Conservation (phyloP, 1,284 basidiomycete genomes). For the Apiotrichum mycotoxinovorans region DNA sequence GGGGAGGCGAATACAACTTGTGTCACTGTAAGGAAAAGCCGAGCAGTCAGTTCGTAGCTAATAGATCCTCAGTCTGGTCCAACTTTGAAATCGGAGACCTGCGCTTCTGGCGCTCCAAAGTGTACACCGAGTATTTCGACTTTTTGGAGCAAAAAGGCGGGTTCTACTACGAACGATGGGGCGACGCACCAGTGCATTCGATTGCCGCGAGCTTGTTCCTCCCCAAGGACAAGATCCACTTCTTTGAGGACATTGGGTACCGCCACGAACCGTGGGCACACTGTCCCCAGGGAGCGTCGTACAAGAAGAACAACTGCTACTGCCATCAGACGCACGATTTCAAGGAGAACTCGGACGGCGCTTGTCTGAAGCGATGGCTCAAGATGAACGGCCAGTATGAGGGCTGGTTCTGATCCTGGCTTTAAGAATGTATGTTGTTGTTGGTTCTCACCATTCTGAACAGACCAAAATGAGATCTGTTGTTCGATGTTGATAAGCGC, state of each 20-base stretch:
- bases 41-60: too few relatives aligned
- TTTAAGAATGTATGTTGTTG: too few relatives aligned
- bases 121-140: constrained; percentile 73
- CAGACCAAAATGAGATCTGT: too few relatives aligned
- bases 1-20: too few relatives aligned
- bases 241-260: constrained; percentile 58
- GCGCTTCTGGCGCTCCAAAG: constrained; percentile 73
- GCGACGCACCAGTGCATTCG: constrained; percentile 80
- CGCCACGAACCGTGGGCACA: constrained; percentile 48
- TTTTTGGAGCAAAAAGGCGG: constrained; percentile 72
- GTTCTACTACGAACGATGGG: constrained; percentile 72
- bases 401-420: too few relatives aligned
- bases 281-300: constrained; percentile 49
- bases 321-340: too few relatives aligned
- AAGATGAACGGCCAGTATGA: too few relatives aligned
- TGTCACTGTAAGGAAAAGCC: too few relatives aligned
- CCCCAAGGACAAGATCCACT: constrained; percentile 68
- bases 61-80: constrained; percentile 60
- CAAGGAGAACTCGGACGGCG: too few relatives aligned
- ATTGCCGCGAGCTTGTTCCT: constrained; percentile 73
- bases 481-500: too few relatives aligned
- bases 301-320: constrained; percentile 14
- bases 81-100: constrained; percentile 75
- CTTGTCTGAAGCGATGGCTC: too few relatives aligned
- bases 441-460: too few relatives aligned